These are phyloP conservation scores for Trichosporon sp. DNA, from an alignment of 1,284 basidiomycete genomes.

Conservation along the genomic window DNA sequence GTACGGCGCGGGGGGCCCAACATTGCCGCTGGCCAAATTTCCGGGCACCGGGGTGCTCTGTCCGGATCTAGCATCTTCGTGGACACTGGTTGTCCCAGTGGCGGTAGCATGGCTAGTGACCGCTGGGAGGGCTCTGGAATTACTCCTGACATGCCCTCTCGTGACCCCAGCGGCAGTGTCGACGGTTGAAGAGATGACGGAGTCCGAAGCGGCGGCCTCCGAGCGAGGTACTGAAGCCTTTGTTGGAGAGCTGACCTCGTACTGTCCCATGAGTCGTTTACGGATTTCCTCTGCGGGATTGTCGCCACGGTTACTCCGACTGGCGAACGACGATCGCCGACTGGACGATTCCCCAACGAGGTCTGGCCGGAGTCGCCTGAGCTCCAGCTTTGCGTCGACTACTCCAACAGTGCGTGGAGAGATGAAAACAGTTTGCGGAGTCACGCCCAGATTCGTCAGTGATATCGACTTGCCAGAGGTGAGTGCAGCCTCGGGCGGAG, in stretches of 20 bases:
- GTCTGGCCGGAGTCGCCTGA: slow-evolving; percentile 33
- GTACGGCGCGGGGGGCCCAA: slow-evolving; percentile 29
- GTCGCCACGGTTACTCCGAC: slow-evolving; percentile 31
- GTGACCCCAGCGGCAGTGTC: slow-evolving; percentile 24
- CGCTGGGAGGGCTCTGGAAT: slow-evolving; percentile 75
- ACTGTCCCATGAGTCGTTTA: slow-evolving; percentile 23
- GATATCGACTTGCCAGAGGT: slow-evolving; percentile 50
- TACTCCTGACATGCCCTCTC: slow-evolving; percentile 36
- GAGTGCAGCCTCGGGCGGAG: slow-evolving; percentile 24
- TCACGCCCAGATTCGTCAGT: slow-evolving; percentile 74
- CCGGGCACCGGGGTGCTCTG: slow-evolving; percentile 26
- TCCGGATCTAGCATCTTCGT: slow-evolving; percentile 43
- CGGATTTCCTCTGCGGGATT: slow-evolving; percentile 42
- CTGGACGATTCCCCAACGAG: slow-evolving; percentile 24
- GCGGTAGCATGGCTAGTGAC: slow-evolving; percentile 72
- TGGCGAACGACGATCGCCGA: slow-evolving; percentile 39
- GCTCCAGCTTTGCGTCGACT: slow-evolving; percentile 36
- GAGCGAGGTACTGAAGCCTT: neutral
- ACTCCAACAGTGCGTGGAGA: slow-evolving; percentile 50
- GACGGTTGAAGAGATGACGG: slow-evolving; percentile 33
- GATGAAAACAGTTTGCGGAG: slow-evolving; percentile 91
- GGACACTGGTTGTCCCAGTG: slow-evolving; percentile 52
- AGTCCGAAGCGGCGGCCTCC: slow-evolving; percentile 27
- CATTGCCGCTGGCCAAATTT: slow-evolving; percentile 13
- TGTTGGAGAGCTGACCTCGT: neutral